Conservation (phyloP, 257 asterid species). For the Solanum sejunctum region DNA sequence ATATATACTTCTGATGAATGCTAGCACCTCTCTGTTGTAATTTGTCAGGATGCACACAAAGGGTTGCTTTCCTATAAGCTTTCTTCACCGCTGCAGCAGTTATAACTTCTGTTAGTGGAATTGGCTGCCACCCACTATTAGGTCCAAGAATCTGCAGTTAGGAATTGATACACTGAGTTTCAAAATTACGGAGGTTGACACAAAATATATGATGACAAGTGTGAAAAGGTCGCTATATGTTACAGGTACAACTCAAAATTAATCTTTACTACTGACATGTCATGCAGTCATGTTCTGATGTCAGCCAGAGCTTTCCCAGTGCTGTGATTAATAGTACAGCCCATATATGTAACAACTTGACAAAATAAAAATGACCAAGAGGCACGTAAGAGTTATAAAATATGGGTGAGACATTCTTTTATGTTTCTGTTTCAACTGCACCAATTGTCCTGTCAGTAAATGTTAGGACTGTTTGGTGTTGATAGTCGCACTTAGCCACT, state of each 20-base stretch:
- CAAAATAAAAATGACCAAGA: neutral
- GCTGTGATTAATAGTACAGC: neutral
- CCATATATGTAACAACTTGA: neutral
- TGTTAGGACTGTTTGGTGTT: neutral
- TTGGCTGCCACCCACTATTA: slow-evolving; percentile 87
- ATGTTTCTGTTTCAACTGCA: neutral
- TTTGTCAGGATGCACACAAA: slow-evolving; percentile 93
- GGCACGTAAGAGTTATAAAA: neutral
- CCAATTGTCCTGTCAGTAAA: neutral
- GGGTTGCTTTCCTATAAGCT: slow-evolving; percentile 90
- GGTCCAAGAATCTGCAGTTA: slow-evolving; percentile 81
- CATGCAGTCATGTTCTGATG: neutral
- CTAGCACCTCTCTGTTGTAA: slow-evolving; percentile 95
- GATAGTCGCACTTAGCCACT: neutral
- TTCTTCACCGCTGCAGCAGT: slow-evolving; percentile 78
- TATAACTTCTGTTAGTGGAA: slow-evolving; percentile 78
- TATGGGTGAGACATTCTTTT: neutral
- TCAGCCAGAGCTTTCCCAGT: neutral
- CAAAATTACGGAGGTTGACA: neutral
- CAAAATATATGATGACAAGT: neutral
- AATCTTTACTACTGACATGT: neutral
- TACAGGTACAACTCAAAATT: neutral
- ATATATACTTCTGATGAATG: slow-evolving; percentile 74
- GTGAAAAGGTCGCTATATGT: neutral
- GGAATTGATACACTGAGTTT: neutral